These are phyloP conservation scores for Cryptococcus wingfieldii DNA, from an alignment of 1,284 basidiomycete species.

Conservation along the genomic window DNA sequence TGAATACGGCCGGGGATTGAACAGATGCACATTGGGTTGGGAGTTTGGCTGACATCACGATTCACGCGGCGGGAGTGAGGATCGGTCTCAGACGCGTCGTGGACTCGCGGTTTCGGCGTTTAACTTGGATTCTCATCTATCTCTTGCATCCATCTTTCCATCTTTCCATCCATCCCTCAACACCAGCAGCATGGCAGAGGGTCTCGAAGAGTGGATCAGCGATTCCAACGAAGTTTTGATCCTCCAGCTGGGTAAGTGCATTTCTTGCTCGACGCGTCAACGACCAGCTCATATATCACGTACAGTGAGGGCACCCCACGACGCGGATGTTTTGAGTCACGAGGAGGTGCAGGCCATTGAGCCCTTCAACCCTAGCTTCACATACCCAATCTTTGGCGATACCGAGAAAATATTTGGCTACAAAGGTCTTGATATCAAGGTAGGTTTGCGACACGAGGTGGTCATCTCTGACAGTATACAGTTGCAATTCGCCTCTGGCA, in stretches of 20 bases:
- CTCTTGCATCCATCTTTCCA: too few species aligned
- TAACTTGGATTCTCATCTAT: too few species aligned
- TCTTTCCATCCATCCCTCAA: too few species aligned
- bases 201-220: slow-evolving; percentile 42
- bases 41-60: too few species aligned
- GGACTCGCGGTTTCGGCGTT: too few species aligned
- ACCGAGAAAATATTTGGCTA: slow-evolving; percentile 97
- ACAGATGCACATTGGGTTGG: too few species aligned
- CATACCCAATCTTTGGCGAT: slow-evolving; percentile 93
- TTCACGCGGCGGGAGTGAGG: too few species aligned
- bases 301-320: slow-evolving; percentile 45
- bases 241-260: slow-evolving; percentile 64
- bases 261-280: not conserved
- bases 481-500: slow-evolving; percentile 84
- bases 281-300: not conserved
- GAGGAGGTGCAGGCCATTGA: slow-evolving; percentile 60
- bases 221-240: slow-evolving; percentile 72
- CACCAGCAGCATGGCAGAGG: slow-evolving; percentile 20
- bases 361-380: slow-evolving; percentile 73
- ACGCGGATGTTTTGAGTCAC: slow-evolving; percentile 51
- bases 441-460: slow-evolving; percentile 49
- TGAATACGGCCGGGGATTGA: not conserved
- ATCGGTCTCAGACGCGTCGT: too few species aligned
- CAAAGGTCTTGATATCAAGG: slow-evolving; percentile 72
- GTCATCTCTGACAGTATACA: slow-evolving; percentile 30